Percentiles rank a stretch among this genome's conserved stretches.
These are phyloP conservation scores for Chernovozyma aurita DNA, from an alignment of 1,139 yeast species.

Conservation along the genomic window DNA sequence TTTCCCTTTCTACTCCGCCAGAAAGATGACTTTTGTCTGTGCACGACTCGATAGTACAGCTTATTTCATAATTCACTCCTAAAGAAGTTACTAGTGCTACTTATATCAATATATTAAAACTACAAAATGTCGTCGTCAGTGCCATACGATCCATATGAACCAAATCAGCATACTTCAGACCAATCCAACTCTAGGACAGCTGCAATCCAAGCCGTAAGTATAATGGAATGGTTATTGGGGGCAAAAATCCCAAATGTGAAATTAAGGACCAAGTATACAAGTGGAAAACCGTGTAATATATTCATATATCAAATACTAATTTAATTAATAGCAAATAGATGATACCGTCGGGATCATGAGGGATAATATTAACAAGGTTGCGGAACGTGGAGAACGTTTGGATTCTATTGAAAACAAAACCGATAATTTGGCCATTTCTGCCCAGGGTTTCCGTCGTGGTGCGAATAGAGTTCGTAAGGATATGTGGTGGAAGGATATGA, in stretches of 20 bases:
- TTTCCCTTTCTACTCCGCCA: not conserved
- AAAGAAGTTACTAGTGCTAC: no score
- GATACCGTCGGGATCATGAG: constrained; percentile 98
- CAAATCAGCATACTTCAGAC: constrained; percentile 53
- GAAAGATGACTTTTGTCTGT: constrained; percentile 1
- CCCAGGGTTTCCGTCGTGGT: constrained; percentile 94
- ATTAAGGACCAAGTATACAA: no score
- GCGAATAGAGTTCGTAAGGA: constrained; percentile 97
- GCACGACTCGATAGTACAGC: not conserved
- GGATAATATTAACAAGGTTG: constrained; percentile 93
- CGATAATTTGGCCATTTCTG: constrained; percentile 86
- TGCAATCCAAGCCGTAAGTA: constrained; percentile 69
- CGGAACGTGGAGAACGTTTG: constrained; percentile 90
- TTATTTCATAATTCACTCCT: no score
- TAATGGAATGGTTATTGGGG: no score
- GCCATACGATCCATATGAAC: constrained; percentile 89
- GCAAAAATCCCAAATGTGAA: no score
- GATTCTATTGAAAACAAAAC: constrained; percentile 94
- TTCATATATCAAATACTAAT: no score
- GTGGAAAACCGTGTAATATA: no score
- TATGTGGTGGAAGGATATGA: constrained; percentile 99
- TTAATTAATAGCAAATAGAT: constrained; percentile 77
- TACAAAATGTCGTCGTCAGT: constrained; percentile 68
- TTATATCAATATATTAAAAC: no score
- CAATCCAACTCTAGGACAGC: constrained; percentile 68